These are phyloP conservation scores for Agastache rugosa DNA, from an alignment of 257 asterid genomes.

Conservation along the genomic window DNA sequence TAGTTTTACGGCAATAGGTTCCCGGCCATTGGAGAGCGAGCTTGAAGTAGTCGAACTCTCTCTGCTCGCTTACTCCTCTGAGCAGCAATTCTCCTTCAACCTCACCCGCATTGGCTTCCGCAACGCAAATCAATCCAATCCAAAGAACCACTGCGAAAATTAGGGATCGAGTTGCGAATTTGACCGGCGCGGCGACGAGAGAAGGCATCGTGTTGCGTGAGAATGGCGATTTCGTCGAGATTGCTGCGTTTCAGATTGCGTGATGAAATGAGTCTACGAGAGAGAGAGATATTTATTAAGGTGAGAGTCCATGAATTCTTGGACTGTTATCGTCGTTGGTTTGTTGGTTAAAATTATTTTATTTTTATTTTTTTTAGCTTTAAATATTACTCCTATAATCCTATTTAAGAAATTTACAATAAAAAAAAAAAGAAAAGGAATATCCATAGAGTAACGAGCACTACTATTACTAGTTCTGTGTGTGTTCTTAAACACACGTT, in stretches of 20 bases:
- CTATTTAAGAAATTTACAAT: too few species aligned
- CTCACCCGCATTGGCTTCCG: conserved; percentile 44
- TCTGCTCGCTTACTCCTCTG: conserved; percentile 46
- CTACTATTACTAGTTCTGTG: too few species aligned
- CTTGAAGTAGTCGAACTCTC: conserved; percentile 83
- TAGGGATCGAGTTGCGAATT: conserved; percentile 33
- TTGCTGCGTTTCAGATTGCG: conserved; percentile 20
- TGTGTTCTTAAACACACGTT: too few species aligned
- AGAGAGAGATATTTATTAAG: neutral
- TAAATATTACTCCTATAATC: neutral
- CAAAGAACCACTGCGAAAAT: conserved; percentile 37
- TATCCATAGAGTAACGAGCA: too few species aligned
- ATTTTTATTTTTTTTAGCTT: neutral
- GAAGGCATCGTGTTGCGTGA: conserved; percentile 52
- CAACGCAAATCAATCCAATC: conserved; percentile 43
- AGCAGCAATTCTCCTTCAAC: conserved; percentile 40
- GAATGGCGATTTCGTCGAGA: conserved; percentile 25
- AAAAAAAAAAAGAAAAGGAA: too few species aligned
- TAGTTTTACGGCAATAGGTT: conserved; percentile 64
- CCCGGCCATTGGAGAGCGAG: conserved; percentile 89
- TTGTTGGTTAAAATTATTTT: neutral
- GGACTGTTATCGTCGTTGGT: conserved; percentile 12
- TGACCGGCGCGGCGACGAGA: conserved; percentile 32
- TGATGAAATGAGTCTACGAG: conserved; percentile 20
- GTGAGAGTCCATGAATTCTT: neutral